Percentiles rank a stretch among this genome's conserved stretches.
phyloP scores from a whole-genome alignment of 2,329 filamentous ascomycete genomes.

The Cladophialophora bantiana region DNA sequence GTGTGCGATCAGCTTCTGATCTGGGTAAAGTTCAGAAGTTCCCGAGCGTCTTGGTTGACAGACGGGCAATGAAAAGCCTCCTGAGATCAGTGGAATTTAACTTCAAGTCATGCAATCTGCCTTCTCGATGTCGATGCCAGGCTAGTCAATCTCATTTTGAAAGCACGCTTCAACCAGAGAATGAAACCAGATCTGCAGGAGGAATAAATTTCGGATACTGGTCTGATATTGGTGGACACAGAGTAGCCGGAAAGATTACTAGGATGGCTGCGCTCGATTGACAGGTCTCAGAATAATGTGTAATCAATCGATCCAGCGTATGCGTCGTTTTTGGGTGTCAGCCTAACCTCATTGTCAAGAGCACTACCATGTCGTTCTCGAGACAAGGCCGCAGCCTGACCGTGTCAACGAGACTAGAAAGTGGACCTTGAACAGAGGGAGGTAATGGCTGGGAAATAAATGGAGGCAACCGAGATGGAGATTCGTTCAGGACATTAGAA shows the following conservation, averaged over 20 bases:
- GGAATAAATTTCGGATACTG: not conserved
- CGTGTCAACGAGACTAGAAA: not conserved
- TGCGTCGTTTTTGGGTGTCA: not conserved
- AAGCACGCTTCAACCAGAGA: not conserved
- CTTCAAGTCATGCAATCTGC: no score
- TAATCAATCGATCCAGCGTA: not conserved
- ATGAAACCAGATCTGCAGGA: not conserved
- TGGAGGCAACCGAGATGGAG: not conserved
- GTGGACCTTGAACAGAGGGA: not conserved
- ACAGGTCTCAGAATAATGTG: no score
- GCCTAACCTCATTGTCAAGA: not conserved
- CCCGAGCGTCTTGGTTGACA: no score
- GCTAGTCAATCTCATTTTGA: not conserved
- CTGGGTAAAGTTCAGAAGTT: not conserved
- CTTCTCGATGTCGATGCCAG: no score
- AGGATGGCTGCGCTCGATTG: no score
- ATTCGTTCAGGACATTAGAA: not conserved
- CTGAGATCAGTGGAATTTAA: no score
- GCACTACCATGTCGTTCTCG: not conserved
- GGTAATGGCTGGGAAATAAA: not conserved
- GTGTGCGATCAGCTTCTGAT: not conserved
- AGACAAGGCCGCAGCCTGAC: not conserved
- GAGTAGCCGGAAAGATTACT: no score
- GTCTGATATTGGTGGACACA: not conserved
- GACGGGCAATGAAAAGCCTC: no score